Percentiles rank a stretch among this genome's conserved stretches.
Conservation (phyloP, 2,329 filamentous ascomycete species). For the Cordyceps cicadae region DNA sequence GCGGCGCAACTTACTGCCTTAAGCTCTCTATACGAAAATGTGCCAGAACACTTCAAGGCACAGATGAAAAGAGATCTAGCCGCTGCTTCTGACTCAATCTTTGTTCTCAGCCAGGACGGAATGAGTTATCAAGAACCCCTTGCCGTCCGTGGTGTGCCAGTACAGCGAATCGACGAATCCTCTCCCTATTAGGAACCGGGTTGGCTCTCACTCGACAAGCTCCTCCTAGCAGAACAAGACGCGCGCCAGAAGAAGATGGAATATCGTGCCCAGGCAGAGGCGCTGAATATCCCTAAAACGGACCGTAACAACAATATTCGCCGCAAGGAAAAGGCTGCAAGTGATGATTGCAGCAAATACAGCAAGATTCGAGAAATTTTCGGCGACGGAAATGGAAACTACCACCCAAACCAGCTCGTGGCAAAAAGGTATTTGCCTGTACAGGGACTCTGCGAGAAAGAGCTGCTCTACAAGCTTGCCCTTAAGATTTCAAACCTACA, state of each 20-base stretch:
- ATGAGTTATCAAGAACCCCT: constrained; percentile 19
- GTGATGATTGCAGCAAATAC: constrained; percentile 26
- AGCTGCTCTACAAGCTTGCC: constrained; percentile 28
- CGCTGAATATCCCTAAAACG: neutral
- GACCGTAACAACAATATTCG: constrained; percentile 9
- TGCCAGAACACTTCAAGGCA: neutral
- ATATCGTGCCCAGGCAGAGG: neutral
- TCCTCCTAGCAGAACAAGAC: constrained; percentile 19
- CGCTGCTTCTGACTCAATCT: constrained; percentile 11
- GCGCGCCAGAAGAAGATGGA: constrained; percentile 18
- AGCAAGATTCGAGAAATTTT: constrained; percentile 29
- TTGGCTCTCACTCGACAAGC: constrained; percentile 24
- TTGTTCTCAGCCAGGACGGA: constrained; percentile 17
- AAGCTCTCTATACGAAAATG: neutral
- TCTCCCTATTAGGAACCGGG: constrained; percentile 22
- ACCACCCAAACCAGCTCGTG: constrained; percentile 31
- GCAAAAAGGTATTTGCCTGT: constrained; percentile 24
- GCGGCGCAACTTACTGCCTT: neutral
- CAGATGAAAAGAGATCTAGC: neutral
- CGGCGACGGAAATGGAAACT: constrained; percentile 15
- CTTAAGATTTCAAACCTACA: constrained; percentile 26
- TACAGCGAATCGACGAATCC: constrained; percentile 21
- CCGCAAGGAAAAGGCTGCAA: constrained; percentile 18
- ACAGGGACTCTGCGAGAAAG: constrained; percentile 25
- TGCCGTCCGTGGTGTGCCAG: constrained; percentile 20